A percentile compares a stretch with the other conserved stretches of the same genome.
Conservation (phyloP, 768 basidiomycete genomes). For the Paxillus rubicundulus region DNA sequence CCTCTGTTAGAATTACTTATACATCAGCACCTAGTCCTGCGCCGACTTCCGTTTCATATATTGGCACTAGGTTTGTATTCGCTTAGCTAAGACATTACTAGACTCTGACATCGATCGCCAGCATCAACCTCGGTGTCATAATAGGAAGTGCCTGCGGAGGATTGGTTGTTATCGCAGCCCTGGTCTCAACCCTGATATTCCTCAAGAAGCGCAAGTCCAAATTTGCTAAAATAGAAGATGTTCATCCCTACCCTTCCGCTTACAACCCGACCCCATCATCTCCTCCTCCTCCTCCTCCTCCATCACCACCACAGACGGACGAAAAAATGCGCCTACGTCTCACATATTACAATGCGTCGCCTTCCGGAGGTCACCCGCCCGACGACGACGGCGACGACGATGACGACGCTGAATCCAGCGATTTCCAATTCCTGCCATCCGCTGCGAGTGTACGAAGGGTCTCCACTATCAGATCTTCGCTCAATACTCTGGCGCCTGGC, state of each 20-base stretch:
- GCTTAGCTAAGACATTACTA: no score
- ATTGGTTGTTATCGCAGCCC: background rate
- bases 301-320: background rate
- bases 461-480: background rate
- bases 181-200: constrained; percentile 1
- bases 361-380: background rate
- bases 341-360: background rate
- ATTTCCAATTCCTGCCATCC: background rate
- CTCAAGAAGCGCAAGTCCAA: constrained; percentile 6
- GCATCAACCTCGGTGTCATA: constrained; percentile 4
- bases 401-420: background rate
- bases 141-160: constrained; percentile 9
- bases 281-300: background rate
- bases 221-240: background rate
- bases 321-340: constrained; percentile 5
- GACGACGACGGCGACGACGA: no score
- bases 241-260: constrained; percentile 5
- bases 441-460: background rate
- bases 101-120: constrained; percentile 1
- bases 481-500: background rate
- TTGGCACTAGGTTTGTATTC: constrained; percentile 1
- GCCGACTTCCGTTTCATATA: background rate
- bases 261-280: background rate
- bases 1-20: background rate
- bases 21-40: background rate